Evolutionary conservation across 768 basidiomycete genomes (phyloP), one percentile per base, ranked within the genome.

Genomic region (Lactifluus subvellereus): DNA sequence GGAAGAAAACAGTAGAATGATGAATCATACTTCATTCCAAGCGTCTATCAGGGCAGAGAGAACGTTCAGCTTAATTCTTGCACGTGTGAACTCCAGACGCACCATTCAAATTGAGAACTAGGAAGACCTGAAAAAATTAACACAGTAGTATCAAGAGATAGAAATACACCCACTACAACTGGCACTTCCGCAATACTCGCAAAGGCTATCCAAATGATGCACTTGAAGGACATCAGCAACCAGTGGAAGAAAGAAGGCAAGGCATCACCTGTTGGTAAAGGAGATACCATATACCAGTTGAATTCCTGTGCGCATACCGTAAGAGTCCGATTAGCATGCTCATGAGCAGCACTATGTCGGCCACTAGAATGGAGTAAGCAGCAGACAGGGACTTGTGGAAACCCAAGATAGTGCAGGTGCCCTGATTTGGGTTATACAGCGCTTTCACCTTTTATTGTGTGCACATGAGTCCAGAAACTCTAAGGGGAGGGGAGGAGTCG

Each of bases 71-170:
- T 3, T 11, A 30, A 10, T 40, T 20, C 45, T 14, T 30, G 32
- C n/a, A 10, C 1, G 30, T 3, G 20, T 13, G 38, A n/a, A 18
- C 3, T 9, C 2, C 11, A 27, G 33, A 63, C 45, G 20, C 43
- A 63, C 62, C 51, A 48, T 63, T 59, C 35, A 58, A 22, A 33
- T 63, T 18, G n/a, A 63, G 37, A 42, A 33, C 9, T 9, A 63
- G 32, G 45, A 63, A 59, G 27, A 63, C 30, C 62, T 63, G n/a
- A 22, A 45, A 33, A 9, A 33, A 14, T 18, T 49, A 48, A 9
- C 18, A n/a, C 14, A 9, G 6, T 35, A n/a, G 1, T 18, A 27
- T 43, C 14, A 43, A 35, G 43, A 3, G 13, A 30, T 0, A 4
- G 50, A 35, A 22, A 20, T 1, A 11, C n/a, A 51, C 58, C n/a